These are phyloP conservation scores for Hypoxylon fragiforme DNA, from an alignment of 495 filamentous ascomycete genomes.

Conservation along the genomic window DNA sequence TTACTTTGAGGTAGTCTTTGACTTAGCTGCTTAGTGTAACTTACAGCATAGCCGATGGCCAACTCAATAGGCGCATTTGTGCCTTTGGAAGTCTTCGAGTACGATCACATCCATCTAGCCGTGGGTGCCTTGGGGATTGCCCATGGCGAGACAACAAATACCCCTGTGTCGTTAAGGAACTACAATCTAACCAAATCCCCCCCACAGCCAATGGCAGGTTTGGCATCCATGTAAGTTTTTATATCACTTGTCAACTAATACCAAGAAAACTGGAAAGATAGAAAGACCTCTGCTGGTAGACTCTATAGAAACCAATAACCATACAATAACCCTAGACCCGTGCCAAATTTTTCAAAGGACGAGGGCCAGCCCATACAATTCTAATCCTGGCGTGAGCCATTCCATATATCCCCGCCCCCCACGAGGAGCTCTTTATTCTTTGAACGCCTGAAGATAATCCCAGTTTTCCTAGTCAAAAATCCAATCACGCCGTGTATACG, in stretches of 20 bases:
- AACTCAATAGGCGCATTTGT: neutral
- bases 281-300: slow-evolving; percentile 6
- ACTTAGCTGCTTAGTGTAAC: neutral
- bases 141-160: too few species aligned
- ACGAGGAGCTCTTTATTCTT: neutral
- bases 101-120: too few species aligned
- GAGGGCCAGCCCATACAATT: neutral
- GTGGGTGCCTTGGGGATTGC: too few species aligned
- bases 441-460: slow-evolving; percentile 3
- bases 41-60: neutral
- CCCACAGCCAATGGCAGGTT: too few species aligned
- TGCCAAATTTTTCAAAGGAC: neutral
- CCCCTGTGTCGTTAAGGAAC: too few species aligned
- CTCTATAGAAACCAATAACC: slow-evolving; percentile 5
- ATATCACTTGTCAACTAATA: too few species aligned
- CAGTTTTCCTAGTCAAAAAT: neutral
- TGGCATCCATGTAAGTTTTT: too few species aligned
- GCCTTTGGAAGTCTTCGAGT: too few species aligned
- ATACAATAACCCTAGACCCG: slow-evolving; percentile 2
- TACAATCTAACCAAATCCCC: too few species aligned
- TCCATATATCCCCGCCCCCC: neutral
- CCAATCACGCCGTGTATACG: slow-evolving; percentile 1
- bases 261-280: too few species aligned
- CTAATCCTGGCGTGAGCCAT: slow-evolving; percentile 12
- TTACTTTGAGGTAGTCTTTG: neutral